Evolutionary conservation across 257 asterid genomes (phyloP), one percentile per base, ranked within the genome.

Genomic region (Jasminum sambac): DNA sequence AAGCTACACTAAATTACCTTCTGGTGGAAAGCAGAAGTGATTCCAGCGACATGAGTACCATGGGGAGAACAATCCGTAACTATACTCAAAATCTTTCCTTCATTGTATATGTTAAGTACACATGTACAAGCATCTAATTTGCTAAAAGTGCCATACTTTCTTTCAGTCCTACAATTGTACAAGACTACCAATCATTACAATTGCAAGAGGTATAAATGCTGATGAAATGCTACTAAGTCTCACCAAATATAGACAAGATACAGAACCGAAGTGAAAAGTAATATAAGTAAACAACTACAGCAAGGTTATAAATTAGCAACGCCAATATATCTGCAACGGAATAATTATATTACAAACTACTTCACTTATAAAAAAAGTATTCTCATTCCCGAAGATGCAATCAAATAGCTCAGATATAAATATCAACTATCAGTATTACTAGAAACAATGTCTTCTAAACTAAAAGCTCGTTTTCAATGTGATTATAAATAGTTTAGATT

Each of bases 31-130:
- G 99, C 96, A 64, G 98, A 85, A 14, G 99, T 87, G 78, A 94
- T 94, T 73, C 96, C 96, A 79, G 99, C 96, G 83, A 94, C 99
- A 70, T 94, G 99, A 70, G 99, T 94, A 65, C 98, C 99, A 81
- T 94, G 99, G 50, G 98, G 96, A 26, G 99, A 94, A 77, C 89
- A 17, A 72, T 94, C 99, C 21, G 99, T 94, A 34, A 94, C 99
- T 70, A 94, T 88, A 77, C 99, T 94, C 86, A 94, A 85, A 72
- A 91, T 71, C 67, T 91, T 89, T 55, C 99, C 98, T 71, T 87
- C 91, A 71, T 81, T 76, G 80, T 84, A 94, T 25, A 88, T 78
- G 79, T 94, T 94, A 78, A 85, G 85, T 76, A 88, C 96, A 74
- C 67, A 77, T 6, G 99, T 80, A 67, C 99, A 94, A 39, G 98